Base-by-base conservation (phyloP, 805 yeast genomes). In the Wickerhamiella slavikovae region DNA sequence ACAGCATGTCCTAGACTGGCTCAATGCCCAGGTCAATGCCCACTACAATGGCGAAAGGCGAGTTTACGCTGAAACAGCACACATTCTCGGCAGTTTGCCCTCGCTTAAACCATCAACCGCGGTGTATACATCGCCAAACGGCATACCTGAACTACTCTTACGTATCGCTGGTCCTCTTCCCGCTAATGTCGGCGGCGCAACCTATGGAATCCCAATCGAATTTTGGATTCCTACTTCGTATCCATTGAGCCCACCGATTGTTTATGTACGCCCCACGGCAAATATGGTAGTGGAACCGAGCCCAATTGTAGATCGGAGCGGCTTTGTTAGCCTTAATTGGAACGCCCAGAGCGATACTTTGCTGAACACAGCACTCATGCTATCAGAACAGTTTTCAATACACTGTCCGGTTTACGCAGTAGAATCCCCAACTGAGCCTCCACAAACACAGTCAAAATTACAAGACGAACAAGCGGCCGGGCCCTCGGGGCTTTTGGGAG, bases 221-320 rank as follows among this genome's bases (percentile, higher is more conserved):
- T 48, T 82, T 4, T 80, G 93, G 92, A 43, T 83, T 4, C 92
- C 93, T 0, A 59, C 61, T 17, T 55, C 58, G 15, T 82, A 76
- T 39, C 93, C 94, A 0, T 39, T 43, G n/a, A 56, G 52, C 3
- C 60, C 72, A 1, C 95, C 95, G 0, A 40, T 68, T n/a, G 62
- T 68, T 1, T 75, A 58, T 43, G 65, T 82, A 8, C 58, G 62
- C 14, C 69, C 73, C 2, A 60, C 68, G n/a, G 54, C 53, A 21
- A 46, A 44, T 10, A 57, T 58, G 51, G 45, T 57, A 21, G 46
- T 73, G 12, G 57, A 57, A 24, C 74, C 82, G 0, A 72, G 74
- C 16, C 71, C 68, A 38, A 58, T 64, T 39, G 65, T 78, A 3
- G 92, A 77, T 47, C 50, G 66, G 10, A 75, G 62, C 48, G 94